Percentiles rank a stretch among this genome's conserved stretches.
phyloP scores from a whole-genome alignment of 352 stramenopile genomes.

The Globisporangium rhizosaccharum region DNA sequence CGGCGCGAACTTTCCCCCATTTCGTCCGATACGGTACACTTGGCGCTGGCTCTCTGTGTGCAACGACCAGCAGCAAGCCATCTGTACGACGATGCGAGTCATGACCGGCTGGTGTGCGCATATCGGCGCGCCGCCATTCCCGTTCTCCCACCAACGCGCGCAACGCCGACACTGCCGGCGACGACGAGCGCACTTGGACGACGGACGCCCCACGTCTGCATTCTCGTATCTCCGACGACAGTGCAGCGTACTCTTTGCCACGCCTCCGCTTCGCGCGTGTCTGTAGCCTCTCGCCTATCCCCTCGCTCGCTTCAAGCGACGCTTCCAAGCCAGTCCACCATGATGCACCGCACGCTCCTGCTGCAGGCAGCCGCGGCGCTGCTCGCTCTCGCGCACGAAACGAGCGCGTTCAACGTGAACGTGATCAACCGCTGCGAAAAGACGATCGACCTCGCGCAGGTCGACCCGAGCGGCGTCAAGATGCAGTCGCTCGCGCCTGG shows the following conservation, averaged over 20 bases:
- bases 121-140: constrained; percentile 3
- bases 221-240: constrained; percentile 5
- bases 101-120: too few relatives aligned
- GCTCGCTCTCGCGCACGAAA: constrained; percentile 2
- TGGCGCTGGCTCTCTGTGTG: not conserved
- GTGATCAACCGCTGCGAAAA: constrained; percentile 53
- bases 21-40: not conserved
- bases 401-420: constrained; percentile 33
- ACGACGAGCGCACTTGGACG: not conserved
- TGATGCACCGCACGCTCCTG: constrained; percentile 7
- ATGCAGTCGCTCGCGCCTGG: constrained; percentile 28
- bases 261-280: too few relatives aligned
- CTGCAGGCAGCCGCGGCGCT: constrained; percentile 4
- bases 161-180: not conserved
- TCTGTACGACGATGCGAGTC: not conserved
- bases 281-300: not conserved
- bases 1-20: too few relatives aligned
- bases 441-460: constrained; percentile 38
- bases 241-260: constrained; percentile 1
- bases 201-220: constrained; percentile 11
- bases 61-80: not conserved
- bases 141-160: not conserved
- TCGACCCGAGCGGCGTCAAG: constrained; percentile 18
- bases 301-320: not conserved
- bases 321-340: not conserved